Evolutionary conservation across 805 yeast species (phyloP).

Genomic region (Starmerella cellae): DNA sequence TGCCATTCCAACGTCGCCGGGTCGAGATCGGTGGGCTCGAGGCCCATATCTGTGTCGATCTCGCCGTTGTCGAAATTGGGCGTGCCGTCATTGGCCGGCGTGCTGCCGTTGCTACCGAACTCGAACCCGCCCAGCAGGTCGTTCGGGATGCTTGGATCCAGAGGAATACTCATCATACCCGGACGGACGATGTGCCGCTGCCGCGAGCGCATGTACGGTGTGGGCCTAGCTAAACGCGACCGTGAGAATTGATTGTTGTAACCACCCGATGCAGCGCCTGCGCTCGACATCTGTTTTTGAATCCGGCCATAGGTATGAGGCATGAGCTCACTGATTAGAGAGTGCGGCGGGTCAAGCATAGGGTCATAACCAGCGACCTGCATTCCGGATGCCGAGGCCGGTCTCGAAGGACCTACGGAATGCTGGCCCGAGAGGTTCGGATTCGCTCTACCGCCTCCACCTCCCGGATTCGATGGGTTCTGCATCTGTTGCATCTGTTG

Average conservation of each 20-base stretch:
- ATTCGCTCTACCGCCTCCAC: not conserved
- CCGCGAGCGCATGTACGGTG: constrained; percentile 4
- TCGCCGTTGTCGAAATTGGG: not conserved
- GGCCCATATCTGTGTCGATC: not conserved
- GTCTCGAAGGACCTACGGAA: not conserved
- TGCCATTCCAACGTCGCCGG: constrained; percentile 8
- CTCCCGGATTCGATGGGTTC: not conserved
- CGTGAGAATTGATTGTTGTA: not conserved
- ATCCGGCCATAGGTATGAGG: constrained; percentile 15
- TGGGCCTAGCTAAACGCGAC: not conserved
- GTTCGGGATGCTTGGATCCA: constrained; percentile 17
- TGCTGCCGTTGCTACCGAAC: not conserved
- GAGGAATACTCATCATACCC: constrained; percentile 20
- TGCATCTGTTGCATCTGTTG: not conserved
- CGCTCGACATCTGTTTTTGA: constrained; percentile 11
- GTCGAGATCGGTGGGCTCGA: constrained; percentile 1
- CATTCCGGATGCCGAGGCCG: not conserved
- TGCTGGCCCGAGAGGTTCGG: too few relatives aligned
- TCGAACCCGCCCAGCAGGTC: constrained; percentile 9
- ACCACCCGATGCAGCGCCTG: not conserved
- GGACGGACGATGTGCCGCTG: constrained; percentile 16
- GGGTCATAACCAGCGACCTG: constrained; percentile 1
- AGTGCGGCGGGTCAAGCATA: not conserved
- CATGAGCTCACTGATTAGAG: constrained; percentile 3
- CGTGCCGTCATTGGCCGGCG: not conserved